Evolutionary conservation across 345 rosid species (phyloP), one percentile per base, ranked within the genome.

Genomic region (Lumnitzera racemosa): DNA sequence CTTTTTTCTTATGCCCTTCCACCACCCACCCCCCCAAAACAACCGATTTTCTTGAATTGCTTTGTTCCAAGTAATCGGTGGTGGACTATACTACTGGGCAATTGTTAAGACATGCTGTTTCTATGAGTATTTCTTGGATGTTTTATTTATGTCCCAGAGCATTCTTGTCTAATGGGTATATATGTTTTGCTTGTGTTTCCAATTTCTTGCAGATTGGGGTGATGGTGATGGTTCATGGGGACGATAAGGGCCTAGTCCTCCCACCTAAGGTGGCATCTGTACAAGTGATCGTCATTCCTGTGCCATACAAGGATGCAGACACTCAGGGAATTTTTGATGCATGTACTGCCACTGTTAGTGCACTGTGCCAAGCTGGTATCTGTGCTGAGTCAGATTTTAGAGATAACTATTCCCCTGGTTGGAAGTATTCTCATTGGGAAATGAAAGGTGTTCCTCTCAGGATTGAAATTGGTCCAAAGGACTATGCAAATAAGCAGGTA

Each of bases 361-460:
- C 82, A 20, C 81, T 94, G 69, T 61, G 41, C 53, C 76, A 76
- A 63, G 97, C 95, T 8, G 97, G 97, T 59, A 80, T 94, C 52
- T 72, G 78, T 54, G 95, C 97, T 9, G 88, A 86, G 64, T 80
- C 77, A 13, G 99, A 94, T 74, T 62, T 82, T 13, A 80, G 96
- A 73, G 99, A 90, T 47, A 90, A 90, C 75, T 87, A 94, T 70
- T 88, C 97, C 3, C 99, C 97, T 20, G 97, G 96, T 46, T 94
- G 99, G 99, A 94, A 94, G 83, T 94, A 90, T 64, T 94, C 99
- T 31, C 69, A 90, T 74, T 90, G 96, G 97, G 99, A 94, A 74
- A 75, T 90, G 97, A 94, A 90, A 71, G 97, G 99, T 59, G 99
- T 94, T 59, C 96, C 99, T 15, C 64, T 94, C 25, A 88, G 99